Conservation (phyloP, 768 basidiomycete genomes). For the Royoungia palumana region DNA sequence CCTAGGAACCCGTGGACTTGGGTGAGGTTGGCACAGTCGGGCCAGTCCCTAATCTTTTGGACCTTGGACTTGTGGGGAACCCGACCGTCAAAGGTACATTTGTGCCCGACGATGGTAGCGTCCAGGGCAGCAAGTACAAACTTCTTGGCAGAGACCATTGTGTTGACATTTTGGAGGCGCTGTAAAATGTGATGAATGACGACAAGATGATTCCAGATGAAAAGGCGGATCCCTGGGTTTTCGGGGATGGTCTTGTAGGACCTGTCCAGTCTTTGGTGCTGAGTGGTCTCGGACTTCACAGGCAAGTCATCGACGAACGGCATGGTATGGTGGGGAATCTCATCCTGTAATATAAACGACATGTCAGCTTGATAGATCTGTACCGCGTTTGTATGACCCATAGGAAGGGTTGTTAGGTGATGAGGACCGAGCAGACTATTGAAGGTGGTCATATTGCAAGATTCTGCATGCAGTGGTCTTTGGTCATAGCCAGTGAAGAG, state of each 20-base stretch:
- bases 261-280: constrained; percentile 29
- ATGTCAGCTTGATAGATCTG: constrained; percentile 41
- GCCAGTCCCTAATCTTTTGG: too few species aligned
- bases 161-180: too few species aligned
- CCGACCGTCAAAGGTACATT: constrained; percentile 34
- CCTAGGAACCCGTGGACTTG: constrained; percentile 31
- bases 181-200: too few species aligned
- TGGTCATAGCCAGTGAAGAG: constrained; percentile 1
- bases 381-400: constrained; percentile 42
- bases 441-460: constrained; percentile 40
- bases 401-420: constrained; percentile 14
- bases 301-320: constrained; percentile 42
- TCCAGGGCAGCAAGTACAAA: constrained; percentile 26
- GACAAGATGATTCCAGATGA: too few species aligned
- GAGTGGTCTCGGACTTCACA: constrained; percentile 30
- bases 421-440: constrained; percentile 25
- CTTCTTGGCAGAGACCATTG: constrained; percentile 39
- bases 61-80: constrained; percentile 26
- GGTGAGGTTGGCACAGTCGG: constrained; percentile 22
- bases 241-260: constrained; percentile 34
- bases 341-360: constrained; percentile 33
- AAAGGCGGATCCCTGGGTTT: constrained; percentile 35
- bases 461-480: neutral
- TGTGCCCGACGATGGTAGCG: constrained; percentile 36
- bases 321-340: constrained; percentile 37